Evolutionary conservation across 2,329 filamentous ascomycete species (phyloP).

Genomic region (Amauroascus niger): DNA sequence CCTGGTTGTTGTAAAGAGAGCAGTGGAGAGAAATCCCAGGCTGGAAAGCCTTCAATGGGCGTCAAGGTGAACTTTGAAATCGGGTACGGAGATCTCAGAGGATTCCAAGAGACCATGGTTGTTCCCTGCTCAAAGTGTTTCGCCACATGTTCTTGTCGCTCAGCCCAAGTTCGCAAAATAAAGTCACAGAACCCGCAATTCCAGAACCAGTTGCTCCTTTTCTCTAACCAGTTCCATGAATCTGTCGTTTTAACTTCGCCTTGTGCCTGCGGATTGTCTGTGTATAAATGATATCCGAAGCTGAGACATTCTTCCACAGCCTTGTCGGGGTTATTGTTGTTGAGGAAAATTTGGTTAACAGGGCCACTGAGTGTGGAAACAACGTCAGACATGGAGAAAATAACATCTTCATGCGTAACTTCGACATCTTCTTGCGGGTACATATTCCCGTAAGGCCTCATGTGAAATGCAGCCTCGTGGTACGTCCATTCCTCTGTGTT

Average conservation of each 20-base stretch:
- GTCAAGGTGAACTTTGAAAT: slow-evolving; percentile 10
- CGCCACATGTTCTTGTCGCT: slow-evolving; percentile 16
- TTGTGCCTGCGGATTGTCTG: background rate
- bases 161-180: slow-evolving; percentile 14
- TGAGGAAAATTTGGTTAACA: background rate
- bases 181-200: slow-evolving; percentile 16
- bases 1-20: slow-evolving; percentile 9
- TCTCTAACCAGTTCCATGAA: slow-evolving; percentile 12
- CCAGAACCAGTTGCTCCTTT: slow-evolving; percentile 14
- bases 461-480: slow-evolving; percentile 12
- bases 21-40: slow-evolving; percentile 8
- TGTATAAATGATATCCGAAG: slow-evolving; percentile 6
- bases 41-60: slow-evolving; percentile 12
- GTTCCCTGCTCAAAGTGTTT: slow-evolving; percentile 14
- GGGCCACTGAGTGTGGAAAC: background rate
- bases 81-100: slow-evolving; percentile 13
- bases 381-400: slow-evolving; percentile 10
- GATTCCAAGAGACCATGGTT: slow-evolving; percentile 16
- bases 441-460: slow-evolving; percentile 3
- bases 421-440: background rate
- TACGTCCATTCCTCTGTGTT: slow-evolving; percentile 11
- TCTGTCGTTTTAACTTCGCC: slow-evolving; percentile 1
- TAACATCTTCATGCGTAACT: background rate
- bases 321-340: background rate
- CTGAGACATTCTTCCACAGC: slow-evolving; percentile 1